A percentile compares a stretch with the other conserved stretches of the same genome.
phyloP scores from a whole-genome alignment of 805 yeast species.

The Candida ortonii region DNA sequence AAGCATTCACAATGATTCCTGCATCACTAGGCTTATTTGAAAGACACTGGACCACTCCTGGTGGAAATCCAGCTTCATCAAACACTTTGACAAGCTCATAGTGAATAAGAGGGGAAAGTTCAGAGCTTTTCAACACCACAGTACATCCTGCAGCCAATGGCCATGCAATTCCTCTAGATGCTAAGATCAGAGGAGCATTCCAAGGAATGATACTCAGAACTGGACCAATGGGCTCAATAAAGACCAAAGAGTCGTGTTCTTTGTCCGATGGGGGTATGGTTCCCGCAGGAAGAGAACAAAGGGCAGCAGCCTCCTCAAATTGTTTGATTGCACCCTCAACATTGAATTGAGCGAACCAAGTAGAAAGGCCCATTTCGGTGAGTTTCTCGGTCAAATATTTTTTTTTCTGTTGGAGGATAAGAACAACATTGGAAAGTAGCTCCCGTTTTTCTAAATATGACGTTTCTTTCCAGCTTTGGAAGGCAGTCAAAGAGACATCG shows the following conservation, averaged over 20 bases:
- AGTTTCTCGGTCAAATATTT: constrained; percentile 1
- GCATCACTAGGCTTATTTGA: constrained; percentile 8
- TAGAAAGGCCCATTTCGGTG: constrained; percentile 7
- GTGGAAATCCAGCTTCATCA: constrained; percentile 7
- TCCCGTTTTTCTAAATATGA: constrained; percentile 1
- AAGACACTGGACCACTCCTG: constrained; percentile 7
- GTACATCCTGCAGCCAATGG: constrained; percentile 10
- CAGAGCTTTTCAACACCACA: constrained; percentile 9
- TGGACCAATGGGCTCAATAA: constrained; percentile 8
- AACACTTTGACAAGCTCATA: constrained; percentile 5
- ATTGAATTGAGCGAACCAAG: constrained; percentile 7
- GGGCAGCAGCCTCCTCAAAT: constrained; percentile 8
- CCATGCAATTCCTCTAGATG: constrained; percentile 8
- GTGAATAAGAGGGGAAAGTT: constrained; percentile 8
- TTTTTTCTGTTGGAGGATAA: background rate
- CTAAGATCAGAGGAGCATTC: constrained; percentile 9
- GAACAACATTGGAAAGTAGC: constrained; percentile 1
- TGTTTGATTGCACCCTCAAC: constrained; percentile 4
- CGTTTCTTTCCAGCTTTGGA: constrained; percentile 5
- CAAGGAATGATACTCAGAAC: constrained; percentile 9
- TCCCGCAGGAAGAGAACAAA: constrained; percentile 7
- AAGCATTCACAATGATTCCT: background rate
- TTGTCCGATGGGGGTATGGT: constrained; percentile 1
- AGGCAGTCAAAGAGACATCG: constrained; percentile 4
- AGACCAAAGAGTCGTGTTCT: constrained; percentile 5